phyloP scores from a whole-genome alignment of 768 basidiomycete species.

The Termitomyces heimii region DNA sequence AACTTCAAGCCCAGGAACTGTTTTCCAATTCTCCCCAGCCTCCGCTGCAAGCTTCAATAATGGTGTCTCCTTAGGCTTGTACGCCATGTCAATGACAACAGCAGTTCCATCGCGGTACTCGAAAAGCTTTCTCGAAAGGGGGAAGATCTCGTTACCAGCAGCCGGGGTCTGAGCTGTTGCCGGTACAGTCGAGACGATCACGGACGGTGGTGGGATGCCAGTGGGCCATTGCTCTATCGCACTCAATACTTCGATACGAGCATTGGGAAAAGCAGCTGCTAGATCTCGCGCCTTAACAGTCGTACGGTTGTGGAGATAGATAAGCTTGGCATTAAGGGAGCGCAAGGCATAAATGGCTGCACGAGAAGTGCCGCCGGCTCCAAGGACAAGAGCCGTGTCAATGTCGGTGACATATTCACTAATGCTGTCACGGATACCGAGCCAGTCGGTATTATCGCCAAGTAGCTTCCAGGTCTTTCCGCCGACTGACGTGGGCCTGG shows the following conservation, averaged over 20 bases:
- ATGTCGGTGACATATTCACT: constrained; percentile 32
- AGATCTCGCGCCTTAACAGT: constrained; percentile 64
- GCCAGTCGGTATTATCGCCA: constrained; percentile 97
- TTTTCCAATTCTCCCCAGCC: constrained; percentile 50
- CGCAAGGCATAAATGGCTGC: constrained; percentile 91
- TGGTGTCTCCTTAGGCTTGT: constrained; percentile 83
- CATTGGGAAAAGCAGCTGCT: constrained; percentile 58
- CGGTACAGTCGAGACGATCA: constrained; percentile 90
- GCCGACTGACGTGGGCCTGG: constrained; percentile 29
- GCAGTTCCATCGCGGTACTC: constrained; percentile 38
- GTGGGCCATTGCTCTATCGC: constrained; percentile 48
- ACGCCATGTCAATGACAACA: constrained; percentile 93
- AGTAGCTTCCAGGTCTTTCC: constrained; percentile 46
- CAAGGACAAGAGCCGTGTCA: constrained; percentile 74
- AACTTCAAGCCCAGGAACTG: constrained; percentile 78
- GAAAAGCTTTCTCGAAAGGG: constrained; percentile 55
- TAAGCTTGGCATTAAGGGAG: constrained; percentile 53
- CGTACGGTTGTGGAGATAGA: constrained; percentile 91
- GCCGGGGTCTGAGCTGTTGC: constrained; percentile 48
- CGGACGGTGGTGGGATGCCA: constrained; percentile 43
- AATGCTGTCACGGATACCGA: constrained; percentile 70
- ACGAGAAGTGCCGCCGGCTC: constrained; percentile 91
- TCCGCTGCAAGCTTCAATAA: constrained; percentile 62
- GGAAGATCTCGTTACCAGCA: constrained; percentile 27
- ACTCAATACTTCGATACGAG: constrained; percentile 55